Evolutionary conservation across 2,329 filamentous ascomycete species (phyloP), one percentile per base, ranked within the genome.

Genomic region (Stenocarpella maydis): DNA sequence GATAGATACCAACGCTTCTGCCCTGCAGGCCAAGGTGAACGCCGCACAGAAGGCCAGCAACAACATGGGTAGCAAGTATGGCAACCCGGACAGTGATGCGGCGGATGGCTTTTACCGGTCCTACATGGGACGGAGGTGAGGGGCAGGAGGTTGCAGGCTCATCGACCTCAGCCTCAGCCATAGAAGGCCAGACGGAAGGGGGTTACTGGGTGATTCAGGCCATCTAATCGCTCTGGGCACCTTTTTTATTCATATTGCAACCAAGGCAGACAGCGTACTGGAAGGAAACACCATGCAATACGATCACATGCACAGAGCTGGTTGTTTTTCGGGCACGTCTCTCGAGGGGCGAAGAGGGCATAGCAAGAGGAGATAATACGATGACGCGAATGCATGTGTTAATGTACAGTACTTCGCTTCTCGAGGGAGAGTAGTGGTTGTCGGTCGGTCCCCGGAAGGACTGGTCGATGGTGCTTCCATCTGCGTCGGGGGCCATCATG

Each of bases 91-190:
- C 71, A 88, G 86, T 69, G 91, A 92, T 77, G 91, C 92, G 19
- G 91, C 92, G 1, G 94, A 97, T 77, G 93, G 94, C 79, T 98
- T 98, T 81, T 97, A 96, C 79, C 88, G 92, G 61, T 97, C 93
- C 67, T 97, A 94, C 81, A 90, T 94, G 84, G 92, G 92, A 49
- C 86, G 92, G 73, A 87, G 91, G 80, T 92, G 78, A 82, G 74
- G 14, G 31, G 72, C 12, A 24, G 9, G 52, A 8, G 43, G n/a
- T 21, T 34, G 28, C 31, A 21, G 15, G 19, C 12, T 19, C 37
- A 6, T 47, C 28, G 12, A 34, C 58, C 39, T 10, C 28, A 9
- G 37, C 24, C 24, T 17, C 9, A 31, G 28, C 58, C 21, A 37
- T 37, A 12, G 4, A 49, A 47, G 28, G 10, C 41, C n/a, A 10